phyloP scores from a whole-genome alignment of 148 eudicot species.

The Cornus controversa region DNA sequence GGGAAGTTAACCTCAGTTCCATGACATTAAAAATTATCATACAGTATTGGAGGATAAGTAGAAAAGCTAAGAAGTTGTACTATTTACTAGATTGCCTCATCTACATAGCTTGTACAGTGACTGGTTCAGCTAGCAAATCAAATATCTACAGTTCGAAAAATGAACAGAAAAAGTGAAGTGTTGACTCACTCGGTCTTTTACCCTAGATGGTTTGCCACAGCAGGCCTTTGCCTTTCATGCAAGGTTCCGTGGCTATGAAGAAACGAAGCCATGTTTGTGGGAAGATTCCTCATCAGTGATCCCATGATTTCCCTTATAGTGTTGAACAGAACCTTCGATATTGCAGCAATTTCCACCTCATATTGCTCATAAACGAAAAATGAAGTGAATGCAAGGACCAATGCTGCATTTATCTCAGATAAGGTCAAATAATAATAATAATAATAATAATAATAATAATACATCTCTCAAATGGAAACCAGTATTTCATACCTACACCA shows the following conservation, averaged over 20 bases:
- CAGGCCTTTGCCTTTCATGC: slow-evolving; percentile 12
- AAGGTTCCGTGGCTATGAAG: background rate
- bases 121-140: background rate
- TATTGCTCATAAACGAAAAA: slow-evolving; percentile 90
- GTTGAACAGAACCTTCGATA: slow-evolving; percentile 16
- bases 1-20: background rate
- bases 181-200: slow-evolving; percentile 6
- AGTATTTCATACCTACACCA: slow-evolving; percentile 57
- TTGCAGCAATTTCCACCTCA: slow-evolving; percentile 56
- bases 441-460: background rate
- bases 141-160: slow-evolving; percentile 4
- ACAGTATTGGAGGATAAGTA: background rate
- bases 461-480: slow-evolving; percentile 1
- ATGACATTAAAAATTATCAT: background rate
- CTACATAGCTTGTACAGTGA: slow-evolving; percentile 7
- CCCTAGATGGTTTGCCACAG: slow-evolving; percentile 2
- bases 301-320: slow-evolving; percentile 12
- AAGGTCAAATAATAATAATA: background rate
- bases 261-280: slow-evolving; percentile 18
- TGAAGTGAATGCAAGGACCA: slow-evolving; percentile 58
- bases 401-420: slow-evolving; percentile 46
- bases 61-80: background rate
- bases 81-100: background rate
- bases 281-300: slow-evolving; percentile 19
- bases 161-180: background rate